phyloP scores from a whole-genome alignment of 345 rosid species.

The Citrus unshiu region DNA sequence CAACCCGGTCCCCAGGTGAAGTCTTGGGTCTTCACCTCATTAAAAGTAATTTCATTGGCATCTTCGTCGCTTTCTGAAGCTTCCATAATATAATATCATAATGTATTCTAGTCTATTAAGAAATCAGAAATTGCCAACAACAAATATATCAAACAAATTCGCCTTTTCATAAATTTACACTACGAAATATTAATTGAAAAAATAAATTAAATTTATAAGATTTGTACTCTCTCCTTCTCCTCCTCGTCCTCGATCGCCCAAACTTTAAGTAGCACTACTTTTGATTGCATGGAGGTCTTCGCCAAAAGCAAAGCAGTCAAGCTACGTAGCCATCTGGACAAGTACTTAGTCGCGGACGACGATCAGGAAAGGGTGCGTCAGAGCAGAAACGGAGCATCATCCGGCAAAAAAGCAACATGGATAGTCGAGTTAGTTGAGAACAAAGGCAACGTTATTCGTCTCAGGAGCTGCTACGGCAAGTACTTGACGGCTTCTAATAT shows the following conservation, averaged over 20 bases:
- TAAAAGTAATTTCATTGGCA: background rate
- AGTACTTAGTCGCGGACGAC: slow-evolving; percentile 75
- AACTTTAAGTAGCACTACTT: background rate
- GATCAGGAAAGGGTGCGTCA: slow-evolving; percentile 64
- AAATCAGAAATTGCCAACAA: slow-evolving; percentile 15
- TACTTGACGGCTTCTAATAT: slow-evolving; percentile 75
- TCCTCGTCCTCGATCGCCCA: too few relatives aligned
- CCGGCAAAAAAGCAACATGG: slow-evolving; percentile 48
- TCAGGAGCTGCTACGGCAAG: slow-evolving; percentile 55
- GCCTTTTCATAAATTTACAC: slow-evolving; percentile 11
- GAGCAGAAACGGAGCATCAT: slow-evolving; percentile 54
- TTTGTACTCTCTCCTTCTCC: too few relatives aligned
- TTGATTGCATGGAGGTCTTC: slow-evolving; percentile 49
- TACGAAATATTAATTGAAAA: too few relatives aligned
- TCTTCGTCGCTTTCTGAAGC: background rate
- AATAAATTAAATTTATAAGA: too few relatives aligned
- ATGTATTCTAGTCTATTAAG: slow-evolving; percentile 2
- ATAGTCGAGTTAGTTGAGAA: slow-evolving; percentile 57
- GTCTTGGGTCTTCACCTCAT: too few relatives aligned
- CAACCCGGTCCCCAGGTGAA: background rate
- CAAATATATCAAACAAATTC: slow-evolving; percentile 17
- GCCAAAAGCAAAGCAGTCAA: slow-evolving; percentile 56
- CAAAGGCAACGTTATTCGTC: slow-evolving; percentile 39
- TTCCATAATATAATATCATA: too few relatives aligned
- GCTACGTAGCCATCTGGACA: slow-evolving; percentile 81